Evolutionary conservation across 768 basidiomycete genomes (phyloP), one percentile per base, ranked within the genome.

Genomic region (Podaxis sp.): DNA sequence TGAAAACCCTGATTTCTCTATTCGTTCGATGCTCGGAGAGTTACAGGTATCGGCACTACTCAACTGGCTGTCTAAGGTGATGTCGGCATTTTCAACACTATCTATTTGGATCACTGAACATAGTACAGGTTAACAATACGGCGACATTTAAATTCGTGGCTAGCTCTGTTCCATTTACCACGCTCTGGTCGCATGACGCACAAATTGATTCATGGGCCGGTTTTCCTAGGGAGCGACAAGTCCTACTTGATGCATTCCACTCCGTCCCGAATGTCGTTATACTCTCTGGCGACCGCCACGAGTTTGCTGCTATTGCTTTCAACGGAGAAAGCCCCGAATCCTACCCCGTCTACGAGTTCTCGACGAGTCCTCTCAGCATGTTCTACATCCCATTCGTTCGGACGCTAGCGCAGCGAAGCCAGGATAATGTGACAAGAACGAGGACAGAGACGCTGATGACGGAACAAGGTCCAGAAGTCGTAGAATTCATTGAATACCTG

Each of bases 91-190:
- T 63, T 37, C 54, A 27, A 13, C 13, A 25, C 47, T 37, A 40
- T 54, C 4, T 33, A 41, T 50, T 29, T 60, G 29, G 5, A 24
- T 24, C 43, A 29, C 43, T 37, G 9, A 49, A 47, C 40, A 49
- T 41, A 38, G 0, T 41, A 9, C 65, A 85, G 79, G 89, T 87
- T 22, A 92, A 92, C 73, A 69, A 74, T 57, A 92, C 91, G 0
- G 77, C 85, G 7, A 84, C 87, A 0, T 92, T 89, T 80, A 92
- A 92, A 74, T 91, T 93, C 69, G 78, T 93, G 65, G 80, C 89
- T 40, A 81, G 84, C 12, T 88, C 87, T 13, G 88, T 91, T 2
- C 91, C 90, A 0, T 86, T 93, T 73, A 88, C 88, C 38, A 82
- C 84, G 0, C 82, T 91, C 9, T 91, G 90, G 90, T 80, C 77